Evolutionary conservation across 345 rosid species (phyloP).

Genomic region (Reutealis trisperma): DNA sequence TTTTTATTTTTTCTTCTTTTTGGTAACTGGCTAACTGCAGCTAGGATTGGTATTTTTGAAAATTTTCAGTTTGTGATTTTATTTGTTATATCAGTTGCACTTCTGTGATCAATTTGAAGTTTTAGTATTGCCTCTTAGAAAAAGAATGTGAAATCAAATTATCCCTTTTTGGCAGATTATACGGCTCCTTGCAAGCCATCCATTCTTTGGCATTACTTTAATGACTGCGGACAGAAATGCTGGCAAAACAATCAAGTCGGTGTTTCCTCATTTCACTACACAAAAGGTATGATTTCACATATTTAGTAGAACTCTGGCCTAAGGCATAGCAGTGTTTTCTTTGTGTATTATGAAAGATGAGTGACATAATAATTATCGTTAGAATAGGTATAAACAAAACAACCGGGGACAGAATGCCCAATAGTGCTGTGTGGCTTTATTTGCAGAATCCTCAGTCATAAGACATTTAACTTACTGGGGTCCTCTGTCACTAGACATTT

Average conservation of each 20-base stretch:
- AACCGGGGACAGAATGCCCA: background rate
- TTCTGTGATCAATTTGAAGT: background rate
- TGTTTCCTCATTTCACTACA: constrained; percentile 73
- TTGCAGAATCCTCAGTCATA: background rate
- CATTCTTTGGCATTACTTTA: constrained; percentile 62
- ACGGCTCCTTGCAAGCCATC: constrained; percentile 79
- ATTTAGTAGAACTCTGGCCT: background rate
- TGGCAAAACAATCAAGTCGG: constrained; percentile 87
- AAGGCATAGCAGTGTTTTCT: background rate
- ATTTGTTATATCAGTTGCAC: background rate
- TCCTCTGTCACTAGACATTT: too few species aligned
- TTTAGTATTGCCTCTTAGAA: background rate
- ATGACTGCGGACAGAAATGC: constrained; percentile 99
- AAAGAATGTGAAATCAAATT: background rate
- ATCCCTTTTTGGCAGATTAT: constrained; percentile 56
- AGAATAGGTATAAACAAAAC: background rate
- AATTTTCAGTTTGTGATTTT: background rate
- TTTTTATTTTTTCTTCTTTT: too few species aligned
- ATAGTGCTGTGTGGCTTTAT: background rate
- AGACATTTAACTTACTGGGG: background rate
- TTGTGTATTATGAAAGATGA: background rate
- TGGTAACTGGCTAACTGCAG: background rate
- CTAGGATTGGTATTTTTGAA: background rate
- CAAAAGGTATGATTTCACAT: constrained; percentile 49
- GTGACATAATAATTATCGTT: background rate